phyloP scores from a whole-genome alignment of 768 basidiomycete species.

The Naematelia encephala region DNA sequence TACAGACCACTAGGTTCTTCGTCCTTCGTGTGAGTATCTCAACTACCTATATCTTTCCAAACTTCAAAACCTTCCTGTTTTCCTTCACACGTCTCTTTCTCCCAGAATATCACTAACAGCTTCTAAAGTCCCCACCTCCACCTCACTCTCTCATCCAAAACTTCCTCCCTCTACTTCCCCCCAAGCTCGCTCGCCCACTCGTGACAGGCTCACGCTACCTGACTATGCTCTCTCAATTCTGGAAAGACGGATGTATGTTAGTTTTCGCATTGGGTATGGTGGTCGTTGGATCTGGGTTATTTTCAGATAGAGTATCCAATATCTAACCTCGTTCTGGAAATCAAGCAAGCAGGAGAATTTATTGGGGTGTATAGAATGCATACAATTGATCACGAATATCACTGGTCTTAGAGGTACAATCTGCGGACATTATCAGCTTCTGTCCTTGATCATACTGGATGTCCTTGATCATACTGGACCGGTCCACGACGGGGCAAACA shows the following conservation, averaged over 20 bases:
- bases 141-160: slow-evolving; percentile 46
- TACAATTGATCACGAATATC: background rate
- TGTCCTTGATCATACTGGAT: background rate
- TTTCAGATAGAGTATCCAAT: background rate
- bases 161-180: slow-evolving; percentile 50
- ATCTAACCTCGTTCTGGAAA: slow-evolving; percentile 3
- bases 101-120: background rate
- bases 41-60: no score
- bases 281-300: slow-evolving; percentile 9
- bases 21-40: slow-evolving; percentile 46
- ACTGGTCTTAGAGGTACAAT: slow-evolving; percentile 18
- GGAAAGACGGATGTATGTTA: slow-evolving; percentile 48
- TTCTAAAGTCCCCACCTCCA: slow-evolving; percentile 46
- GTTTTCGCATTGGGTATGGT: slow-evolving; percentile 41
- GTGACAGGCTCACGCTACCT: slow-evolving; percentile 46
- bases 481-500: background rate
- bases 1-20: slow-evolving; percentile 49
- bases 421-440: slow-evolving; percentile 8
- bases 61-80: no score
- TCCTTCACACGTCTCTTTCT: no score
- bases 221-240: slow-evolving; percentile 39
- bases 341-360: background rate
- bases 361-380: background rate
- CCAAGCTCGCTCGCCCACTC: slow-evolving; percentile 40
- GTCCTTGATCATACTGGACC: background rate